Conservation (phyloP, 2,329 filamentous ascomycete genomes). For the Sclerotinia minor region DNA sequence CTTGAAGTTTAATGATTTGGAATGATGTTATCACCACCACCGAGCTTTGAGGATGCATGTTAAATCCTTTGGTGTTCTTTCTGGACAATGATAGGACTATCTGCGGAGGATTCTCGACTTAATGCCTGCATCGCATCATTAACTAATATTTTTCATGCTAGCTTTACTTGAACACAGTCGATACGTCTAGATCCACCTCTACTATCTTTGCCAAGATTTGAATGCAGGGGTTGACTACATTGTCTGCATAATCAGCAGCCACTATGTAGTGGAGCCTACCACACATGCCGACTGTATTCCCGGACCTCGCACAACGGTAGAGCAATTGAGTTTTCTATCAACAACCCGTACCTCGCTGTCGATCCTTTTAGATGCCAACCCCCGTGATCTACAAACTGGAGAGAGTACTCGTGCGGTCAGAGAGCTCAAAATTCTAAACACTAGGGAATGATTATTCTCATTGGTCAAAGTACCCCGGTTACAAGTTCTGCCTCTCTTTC, state of each 20-base stretch:
- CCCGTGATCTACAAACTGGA: background rate
- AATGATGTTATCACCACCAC: background rate
- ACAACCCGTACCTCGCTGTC: background rate
- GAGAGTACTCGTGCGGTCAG: background rate
- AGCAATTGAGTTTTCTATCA: background rate
- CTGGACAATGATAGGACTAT: background rate
- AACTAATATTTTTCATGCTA: background rate
- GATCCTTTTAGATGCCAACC: background rate
- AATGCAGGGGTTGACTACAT: background rate
- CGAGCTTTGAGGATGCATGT: background rate
- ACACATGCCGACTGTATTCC: background rate
- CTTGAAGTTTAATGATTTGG: conserved; percentile 3
- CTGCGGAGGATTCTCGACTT: background rate
- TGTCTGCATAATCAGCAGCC: background rate
- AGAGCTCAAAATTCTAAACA: too few relatives aligned
- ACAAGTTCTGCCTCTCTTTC: too few relatives aligned
- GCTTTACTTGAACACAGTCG: background rate
- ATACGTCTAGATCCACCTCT: background rate
- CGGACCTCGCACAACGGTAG: too few relatives aligned
- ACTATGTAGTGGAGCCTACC: background rate
- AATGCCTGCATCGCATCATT: background rate
- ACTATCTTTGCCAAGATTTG: conserved; percentile 5
- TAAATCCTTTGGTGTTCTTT: background rate
- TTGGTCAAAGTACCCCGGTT: too few relatives aligned
- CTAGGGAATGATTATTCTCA: too few relatives aligned